These are phyloP conservation scores for Colletotrichum tabaci DNA, from an alignment of 2,329 filamentous ascomycete genomes.

Conservation along the genomic window DNA sequence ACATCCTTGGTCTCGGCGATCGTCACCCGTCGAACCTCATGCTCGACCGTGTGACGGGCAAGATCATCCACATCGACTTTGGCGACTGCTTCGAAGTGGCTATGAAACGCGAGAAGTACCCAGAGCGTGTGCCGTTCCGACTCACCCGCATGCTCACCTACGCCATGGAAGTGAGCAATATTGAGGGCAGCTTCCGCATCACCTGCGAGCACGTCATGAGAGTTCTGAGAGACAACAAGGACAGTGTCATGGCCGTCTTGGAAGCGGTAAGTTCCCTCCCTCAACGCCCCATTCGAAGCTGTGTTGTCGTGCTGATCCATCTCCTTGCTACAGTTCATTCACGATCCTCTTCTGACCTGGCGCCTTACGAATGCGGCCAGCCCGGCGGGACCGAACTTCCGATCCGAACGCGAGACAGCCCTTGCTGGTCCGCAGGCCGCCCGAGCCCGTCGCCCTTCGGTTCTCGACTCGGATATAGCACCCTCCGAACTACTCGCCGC, in stretches of 20 bases:
- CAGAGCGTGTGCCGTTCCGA: slow-evolving; percentile 96
- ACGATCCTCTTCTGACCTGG: slow-evolving; percentile 99
- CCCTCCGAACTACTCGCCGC: slow-evolving; percentile 71
- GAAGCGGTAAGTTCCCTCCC: slow-evolving; percentile 82
- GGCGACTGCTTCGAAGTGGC: slow-evolving; percentile 99
- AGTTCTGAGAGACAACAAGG: slow-evolving; percentile 95
- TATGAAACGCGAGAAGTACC: slow-evolving; percentile 99
- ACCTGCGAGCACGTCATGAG: slow-evolving; percentile 99
- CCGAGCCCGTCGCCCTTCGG: slow-evolving; percentile 76
- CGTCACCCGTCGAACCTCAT: slow-evolving; percentile 98
- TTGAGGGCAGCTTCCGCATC: slow-evolving; percentile 97
- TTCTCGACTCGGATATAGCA: slow-evolving; percentile 75
- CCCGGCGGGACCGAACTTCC: slow-evolving; percentile 77
- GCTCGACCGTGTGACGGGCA: slow-evolving; percentile 95
- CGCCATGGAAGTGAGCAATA: slow-evolving; percentile 99
- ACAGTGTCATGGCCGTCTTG: slow-evolving; percentile 97
- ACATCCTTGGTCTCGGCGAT: slow-evolving; percentile 96
- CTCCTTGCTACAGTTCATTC: slow-evolving; percentile 81
- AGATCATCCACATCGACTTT: slow-evolving; percentile 99
- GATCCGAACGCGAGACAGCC: slow-evolving; percentile 70
- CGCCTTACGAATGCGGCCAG: slow-evolving; percentile 79
- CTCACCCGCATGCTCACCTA: slow-evolving; percentile 99
- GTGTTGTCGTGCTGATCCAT: slow-evolving; percentile 42
- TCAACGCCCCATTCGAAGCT: too few relatives aligned
- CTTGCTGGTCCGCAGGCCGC: slow-evolving; percentile 62